Base-by-base conservation (phyloP, 2,329 filamentous ascomycete species). In the Arthroderma sp. region DNA sequence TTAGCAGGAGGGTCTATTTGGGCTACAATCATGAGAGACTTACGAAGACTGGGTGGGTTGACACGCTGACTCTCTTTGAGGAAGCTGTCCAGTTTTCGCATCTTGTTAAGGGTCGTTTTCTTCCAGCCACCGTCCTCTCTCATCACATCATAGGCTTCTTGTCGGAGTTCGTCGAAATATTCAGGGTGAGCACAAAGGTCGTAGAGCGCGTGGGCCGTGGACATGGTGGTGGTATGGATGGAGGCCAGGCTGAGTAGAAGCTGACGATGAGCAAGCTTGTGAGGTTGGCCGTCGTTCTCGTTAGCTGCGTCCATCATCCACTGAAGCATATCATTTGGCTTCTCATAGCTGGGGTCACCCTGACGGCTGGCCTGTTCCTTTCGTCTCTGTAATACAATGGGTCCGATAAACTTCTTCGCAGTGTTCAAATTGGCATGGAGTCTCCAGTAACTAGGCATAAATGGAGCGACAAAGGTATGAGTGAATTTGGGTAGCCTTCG, bases 381-480 rank as follows among this genome's bases (percentile, higher is more conserved):
- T 1, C 66, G 64, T 23, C 73, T 65, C 23, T 65, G 61, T 1
- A 65, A 51, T 23, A 74, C 65, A 43, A 69, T 67, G 0, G 71
- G 68, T 1, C 63, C 54, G 54, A 76, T 66, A 6, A 74, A 63
- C 31, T 65, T 58, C 37, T 68, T 66, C 2, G 68, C 67, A 44
- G 65, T 67, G 0, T 58, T 61, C 6, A 72, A 56, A 21, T 69
- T 64, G 7, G 59, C 38, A 25, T 67, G 66, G 44, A 73, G 64
- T n/a, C 64, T 63, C 6, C 64, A 65, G n/a, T 69, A 68, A 1
- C 65, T 61, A 1, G 72, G 70, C 2, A 74, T 62, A 44, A 73
- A 66, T 8, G 56, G 35, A 7, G 21, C 25, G 13, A 39, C 55
- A 25, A 56, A 35, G 2, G 55, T n/a, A 31, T 39, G 55, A n/a